phyloP scores from a whole-genome alignment of 2,329 filamentous ascomycete species.

The Scedosporium apiospermum region DNA sequence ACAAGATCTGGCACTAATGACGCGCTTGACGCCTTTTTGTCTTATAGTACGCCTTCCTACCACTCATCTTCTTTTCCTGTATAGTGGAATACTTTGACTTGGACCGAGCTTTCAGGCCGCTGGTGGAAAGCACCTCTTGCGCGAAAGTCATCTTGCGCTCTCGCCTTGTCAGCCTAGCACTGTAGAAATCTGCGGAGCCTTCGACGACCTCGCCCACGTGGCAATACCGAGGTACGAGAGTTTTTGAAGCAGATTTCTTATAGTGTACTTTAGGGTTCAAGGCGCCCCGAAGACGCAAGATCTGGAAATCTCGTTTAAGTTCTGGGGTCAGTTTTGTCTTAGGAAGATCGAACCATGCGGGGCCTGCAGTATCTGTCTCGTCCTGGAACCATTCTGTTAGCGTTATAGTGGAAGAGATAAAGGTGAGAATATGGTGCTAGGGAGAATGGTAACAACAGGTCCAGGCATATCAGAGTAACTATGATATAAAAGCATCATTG shows the following conservation, averaged over 20 bases:
- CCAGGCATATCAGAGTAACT: slow-evolving; percentile 59
- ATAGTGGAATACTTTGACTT: slow-evolving; percentile 82
- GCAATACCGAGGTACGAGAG: slow-evolving; percentile 66
- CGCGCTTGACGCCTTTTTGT: not conserved
- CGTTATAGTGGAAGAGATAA: not conserved
- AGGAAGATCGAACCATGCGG: slow-evolving; percentile 81
- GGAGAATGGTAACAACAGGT: not conserved
- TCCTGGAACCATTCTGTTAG: slow-evolving; percentile 14
- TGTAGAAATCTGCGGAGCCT: slow-evolving; percentile 82
- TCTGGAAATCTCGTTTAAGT: slow-evolving; percentile 79
- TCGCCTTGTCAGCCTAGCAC: slow-evolving; percentile 70
- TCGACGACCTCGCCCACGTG: slow-evolving; percentile 84
- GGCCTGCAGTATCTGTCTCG: slow-evolving; percentile 51
- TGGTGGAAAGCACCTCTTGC: slow-evolving; percentile 65
- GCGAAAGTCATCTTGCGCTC: slow-evolving; percentile 81
- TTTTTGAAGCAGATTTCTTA: slow-evolving; percentile 50
- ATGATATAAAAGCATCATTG: slow-evolving; percentile 50
- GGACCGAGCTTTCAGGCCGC: slow-evolving; percentile 44
- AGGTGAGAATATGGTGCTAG: not conserved
- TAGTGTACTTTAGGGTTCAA: slow-evolving; percentile 85
- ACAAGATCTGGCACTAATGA: not conserved
- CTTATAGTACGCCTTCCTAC: slow-evolving; percentile 75
- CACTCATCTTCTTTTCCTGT: slow-evolving; percentile 71
- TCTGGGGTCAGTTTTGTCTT: slow-evolving; percentile 75
- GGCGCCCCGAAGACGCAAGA: slow-evolving; percentile 80